These are phyloP conservation scores for Lumnitzera racemosa DNA, from an alignment of 345 rosid species.

Conservation along the genomic window DNA sequence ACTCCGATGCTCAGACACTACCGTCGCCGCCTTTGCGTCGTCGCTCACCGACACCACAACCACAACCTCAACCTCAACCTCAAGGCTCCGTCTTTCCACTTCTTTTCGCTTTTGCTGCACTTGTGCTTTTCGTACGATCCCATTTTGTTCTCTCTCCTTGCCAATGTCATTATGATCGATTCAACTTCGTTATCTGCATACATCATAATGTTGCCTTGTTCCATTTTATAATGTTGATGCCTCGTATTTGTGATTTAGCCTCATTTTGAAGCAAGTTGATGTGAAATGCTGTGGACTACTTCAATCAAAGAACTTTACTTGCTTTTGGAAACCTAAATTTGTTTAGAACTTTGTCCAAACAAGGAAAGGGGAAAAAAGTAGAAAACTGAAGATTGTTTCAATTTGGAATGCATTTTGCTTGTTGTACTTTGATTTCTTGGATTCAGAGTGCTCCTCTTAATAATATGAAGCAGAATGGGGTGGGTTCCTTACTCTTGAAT, in stretches of 20 bases:
- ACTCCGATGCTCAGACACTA: conserved; percentile 10
- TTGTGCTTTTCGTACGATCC: conserved; percentile 33
- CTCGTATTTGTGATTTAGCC: not conserved
- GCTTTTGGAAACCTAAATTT: not conserved
- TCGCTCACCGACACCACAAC: conserved; percentile 8
- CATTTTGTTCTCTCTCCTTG: not conserved
- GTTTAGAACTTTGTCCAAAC: no score
- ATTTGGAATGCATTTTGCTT: no score
- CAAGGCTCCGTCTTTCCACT: conserved; percentile 23
- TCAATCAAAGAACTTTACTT: not conserved
- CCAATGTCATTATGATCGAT: not conserved
- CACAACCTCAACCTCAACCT: conserved; percentile 20
- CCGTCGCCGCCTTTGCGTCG: not conserved
- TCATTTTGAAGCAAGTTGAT: not conserved
- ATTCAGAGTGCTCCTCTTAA: no score
- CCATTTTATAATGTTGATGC: not conserved
- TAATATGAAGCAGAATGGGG: no score
- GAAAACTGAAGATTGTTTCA: no score
- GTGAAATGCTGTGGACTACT: no score
- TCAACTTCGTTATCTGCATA: no score
- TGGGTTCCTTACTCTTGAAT: no score
- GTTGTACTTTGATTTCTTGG: no score
- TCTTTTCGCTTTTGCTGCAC: conserved; percentile 29
- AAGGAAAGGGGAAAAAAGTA: no score
- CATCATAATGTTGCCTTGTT: no score